Evolutionary conservation across 371 early-diverging fungal genomes (phyloP).

Genomic region (Apophysomyces variabilis): DNA sequence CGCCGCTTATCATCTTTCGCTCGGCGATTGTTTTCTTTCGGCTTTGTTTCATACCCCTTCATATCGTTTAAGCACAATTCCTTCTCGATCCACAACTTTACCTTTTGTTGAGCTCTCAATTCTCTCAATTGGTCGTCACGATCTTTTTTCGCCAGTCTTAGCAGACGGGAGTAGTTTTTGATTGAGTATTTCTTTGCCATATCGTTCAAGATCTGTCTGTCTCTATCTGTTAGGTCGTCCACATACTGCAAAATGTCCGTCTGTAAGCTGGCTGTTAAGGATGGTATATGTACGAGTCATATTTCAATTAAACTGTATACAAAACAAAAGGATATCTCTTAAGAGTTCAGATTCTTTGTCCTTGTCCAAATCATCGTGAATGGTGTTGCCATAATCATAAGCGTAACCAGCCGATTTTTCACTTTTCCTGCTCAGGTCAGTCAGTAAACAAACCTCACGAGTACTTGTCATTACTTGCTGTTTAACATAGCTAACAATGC

Average conservation of each 20-base stretch:
- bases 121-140: constrained; percentile 47
- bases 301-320: not conserved
- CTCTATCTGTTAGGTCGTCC: constrained; percentile 50
- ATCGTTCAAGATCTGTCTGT: constrained; percentile 40
- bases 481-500: constrained; percentile 49
- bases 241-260: constrained; percentile 52
- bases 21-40: constrained; percentile 17
- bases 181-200: constrained; percentile 54
- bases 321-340: constrained; percentile 47
- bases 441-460: not conserved
- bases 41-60: constrained; percentile 12
- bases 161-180: constrained; percentile 43
- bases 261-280: constrained; percentile 38
- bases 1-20: constrained; percentile 14
- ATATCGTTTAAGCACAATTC: not conserved
- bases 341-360: constrained; percentile 42
- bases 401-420: constrained; percentile 24
- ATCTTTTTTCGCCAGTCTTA: constrained; percentile 49
- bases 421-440: constrained; percentile 10
- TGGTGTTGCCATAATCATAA: constrained; percentile 46
- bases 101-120: constrained; percentile 29
- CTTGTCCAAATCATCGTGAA: constrained; percentile 18
- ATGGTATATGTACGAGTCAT: not conserved
- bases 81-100: not conserved
- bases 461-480: constrained; percentile 22